A percentile compares a stretch with the other conserved stretches of the same genome.
These are phyloP conservation scores for Globisporangium nagaii DNA, from an alignment of 352 stramenopile genomes.

Conservation along the genomic window DNA sequence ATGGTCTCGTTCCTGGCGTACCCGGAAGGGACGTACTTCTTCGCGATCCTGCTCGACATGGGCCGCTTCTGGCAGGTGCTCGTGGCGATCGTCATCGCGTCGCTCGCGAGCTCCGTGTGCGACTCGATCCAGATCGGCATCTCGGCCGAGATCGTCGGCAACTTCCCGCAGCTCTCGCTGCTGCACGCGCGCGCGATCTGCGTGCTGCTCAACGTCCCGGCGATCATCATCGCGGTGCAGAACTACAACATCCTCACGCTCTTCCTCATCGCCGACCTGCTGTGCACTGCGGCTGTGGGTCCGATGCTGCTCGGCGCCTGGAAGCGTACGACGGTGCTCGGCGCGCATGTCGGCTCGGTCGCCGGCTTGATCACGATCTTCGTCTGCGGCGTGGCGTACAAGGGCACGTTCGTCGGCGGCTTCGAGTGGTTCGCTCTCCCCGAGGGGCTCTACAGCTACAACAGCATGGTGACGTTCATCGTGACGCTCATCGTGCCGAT, in stretches of 20 bases:
- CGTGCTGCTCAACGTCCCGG: conserved; percentile 62
- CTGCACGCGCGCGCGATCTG: conserved; percentile 50
- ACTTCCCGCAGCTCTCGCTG: conserved; percentile 58
- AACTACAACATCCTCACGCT: conserved; percentile 65
- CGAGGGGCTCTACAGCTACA: conserved; percentile 66
- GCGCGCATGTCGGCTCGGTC: conserved; percentile 42
- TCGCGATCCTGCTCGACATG: conserved; percentile 73
- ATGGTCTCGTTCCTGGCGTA: conserved; percentile 70
- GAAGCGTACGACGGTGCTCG: conserved; percentile 34
- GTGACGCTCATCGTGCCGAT: conserved; percentile 58
- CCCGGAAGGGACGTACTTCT: conserved; percentile 55
- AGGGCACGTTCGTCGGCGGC: conserved; percentile 62
- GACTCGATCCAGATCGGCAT: conserved; percentile 79
- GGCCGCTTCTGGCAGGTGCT: conserved; percentile 59
- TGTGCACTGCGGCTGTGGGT: conserved; percentile 66
- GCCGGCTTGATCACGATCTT: conserved; percentile 70
- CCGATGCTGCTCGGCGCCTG: conserved; percentile 67
- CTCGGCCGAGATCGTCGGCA: conserved; percentile 60
- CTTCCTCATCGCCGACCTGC: conserved; percentile 69
- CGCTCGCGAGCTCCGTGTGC: conserved; percentile 51
- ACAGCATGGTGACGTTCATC: conserved; percentile 82
- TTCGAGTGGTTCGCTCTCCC: conserved; percentile 77
- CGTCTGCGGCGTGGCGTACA: conserved; percentile 44
- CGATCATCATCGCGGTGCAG: conserved; percentile 61
- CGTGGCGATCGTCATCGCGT: conserved; percentile 61